phyloP scores from a whole-genome alignment of 2,329 filamentous ascomycete species.

The Clonostachys rosea region DNA sequence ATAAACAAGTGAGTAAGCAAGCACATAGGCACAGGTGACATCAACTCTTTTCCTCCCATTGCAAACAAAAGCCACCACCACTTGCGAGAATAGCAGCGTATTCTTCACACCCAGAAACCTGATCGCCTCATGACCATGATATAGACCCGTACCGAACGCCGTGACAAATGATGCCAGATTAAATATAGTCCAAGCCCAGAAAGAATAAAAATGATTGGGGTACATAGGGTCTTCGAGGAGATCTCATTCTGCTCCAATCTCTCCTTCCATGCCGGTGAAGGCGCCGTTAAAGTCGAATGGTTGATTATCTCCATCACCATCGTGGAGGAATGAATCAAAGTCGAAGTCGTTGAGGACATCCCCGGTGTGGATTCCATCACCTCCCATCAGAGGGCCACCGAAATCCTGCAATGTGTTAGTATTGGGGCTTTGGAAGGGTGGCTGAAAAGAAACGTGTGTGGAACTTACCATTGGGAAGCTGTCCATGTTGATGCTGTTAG shows the following conservation, averaged over 20 bases:
- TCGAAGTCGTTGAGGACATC: conserved; percentile 65
- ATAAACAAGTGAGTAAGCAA: conserved; percentile 8
- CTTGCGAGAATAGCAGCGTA: background rate
- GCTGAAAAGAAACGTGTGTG: too few species aligned
- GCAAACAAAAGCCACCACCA: conserved; percentile 5
- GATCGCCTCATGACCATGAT: conserved; percentile 34
- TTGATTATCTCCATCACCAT: conserved; percentile 39
- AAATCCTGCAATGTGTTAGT: conserved; percentile 6
- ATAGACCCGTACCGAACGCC: conserved; percentile 31
- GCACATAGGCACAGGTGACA: conserved; percentile 4
- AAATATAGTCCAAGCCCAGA: conserved; percentile 11
- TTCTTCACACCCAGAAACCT: conserved; percentile 16
- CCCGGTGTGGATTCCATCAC: conserved; percentile 45
- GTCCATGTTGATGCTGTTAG: conserved; percentile 41
- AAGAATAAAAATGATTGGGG: background rate
- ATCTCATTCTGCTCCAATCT: conserved; percentile 52
- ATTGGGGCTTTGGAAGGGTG: conserved; percentile 2
- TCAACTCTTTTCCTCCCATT: conserved; percentile 21
- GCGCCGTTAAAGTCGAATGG: conserved; percentile 50
- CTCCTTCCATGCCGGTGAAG: conserved; percentile 49
- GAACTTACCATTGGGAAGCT: conserved; percentile 37
- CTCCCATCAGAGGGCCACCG: conserved; percentile 11
- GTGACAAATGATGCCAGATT: conserved; percentile 32
- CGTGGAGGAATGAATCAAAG: conserved; percentile 63
- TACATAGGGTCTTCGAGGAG: background rate